These are phyloP conservation scores for Acorus calamus DNA, from an alignment of 106 monocot genomes.

Conservation along the genomic window DNA sequence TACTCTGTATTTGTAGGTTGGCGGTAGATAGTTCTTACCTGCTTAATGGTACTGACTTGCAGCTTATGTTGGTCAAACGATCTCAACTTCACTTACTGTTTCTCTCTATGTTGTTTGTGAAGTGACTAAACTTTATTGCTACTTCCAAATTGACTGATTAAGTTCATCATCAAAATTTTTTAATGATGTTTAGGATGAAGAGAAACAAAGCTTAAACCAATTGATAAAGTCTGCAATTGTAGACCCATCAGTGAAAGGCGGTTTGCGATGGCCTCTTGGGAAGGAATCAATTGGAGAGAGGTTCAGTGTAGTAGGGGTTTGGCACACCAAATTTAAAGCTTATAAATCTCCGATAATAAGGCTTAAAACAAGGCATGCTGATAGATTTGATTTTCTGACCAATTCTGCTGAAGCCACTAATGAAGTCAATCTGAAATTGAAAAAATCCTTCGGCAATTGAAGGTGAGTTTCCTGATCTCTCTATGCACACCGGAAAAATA, in stretches of 20 bases:
- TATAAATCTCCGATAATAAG: constrained; percentile 25
- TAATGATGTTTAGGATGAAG: no score
- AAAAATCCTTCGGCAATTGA: constrained; percentile 15
- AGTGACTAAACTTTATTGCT: background rate
- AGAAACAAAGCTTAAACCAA: no score
- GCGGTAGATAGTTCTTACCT: constrained; percentile 60
- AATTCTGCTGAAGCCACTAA: constrained; percentile 39
- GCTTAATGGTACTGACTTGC: constrained; percentile 46
- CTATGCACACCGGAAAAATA: background rate
- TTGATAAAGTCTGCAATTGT: constrained; percentile 45
- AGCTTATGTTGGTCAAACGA: constrained; percentile 33
- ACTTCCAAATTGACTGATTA: constrained; percentile 12
- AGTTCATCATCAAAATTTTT: no score
- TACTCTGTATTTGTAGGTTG: no score
- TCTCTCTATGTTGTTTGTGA: no score
- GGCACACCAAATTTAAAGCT: constrained; percentile 38
- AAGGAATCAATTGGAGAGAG: constrained; percentile 33
- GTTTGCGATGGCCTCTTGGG: constrained; percentile 66
- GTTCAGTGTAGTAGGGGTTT: constrained; percentile 36
- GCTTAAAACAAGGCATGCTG: constrained; percentile 32
- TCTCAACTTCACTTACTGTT: constrained; percentile 38
- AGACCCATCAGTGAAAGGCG: constrained; percentile 57
- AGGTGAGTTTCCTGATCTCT: constrained; percentile 20
- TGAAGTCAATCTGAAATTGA: constrained; percentile 49
- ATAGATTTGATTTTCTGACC: constrained; percentile 46